Conservation (phyloP, 1,139 yeast species). For the Candida buenavistaensis region DNA sequence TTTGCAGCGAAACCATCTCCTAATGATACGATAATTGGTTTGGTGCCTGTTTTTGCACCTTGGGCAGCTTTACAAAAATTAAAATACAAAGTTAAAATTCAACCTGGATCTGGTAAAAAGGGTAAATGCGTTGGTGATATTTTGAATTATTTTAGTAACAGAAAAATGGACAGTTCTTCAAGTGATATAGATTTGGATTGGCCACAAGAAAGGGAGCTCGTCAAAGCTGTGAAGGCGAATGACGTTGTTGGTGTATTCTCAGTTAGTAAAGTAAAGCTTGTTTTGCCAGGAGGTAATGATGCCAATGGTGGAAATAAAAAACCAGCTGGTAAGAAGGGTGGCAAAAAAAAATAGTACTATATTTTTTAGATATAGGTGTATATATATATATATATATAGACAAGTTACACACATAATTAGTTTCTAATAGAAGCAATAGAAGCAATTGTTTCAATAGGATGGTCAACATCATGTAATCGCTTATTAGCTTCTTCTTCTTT, state of each 20-base stretch:
- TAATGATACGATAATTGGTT: constrained; percentile 50
- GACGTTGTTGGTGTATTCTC: constrained; percentile 42
- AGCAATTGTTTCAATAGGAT: constrained; percentile 2
- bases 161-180: constrained; percentile 52
- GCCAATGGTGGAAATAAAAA: constrained; percentile 6
- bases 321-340: constrained; percentile 10
- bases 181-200: constrained; percentile 64
- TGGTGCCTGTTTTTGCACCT: constrained; percentile 90
- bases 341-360: constrained; percentile 10
- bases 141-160: constrained; percentile 54
- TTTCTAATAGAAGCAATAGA: too few species aligned
- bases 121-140: constrained; percentile 81
- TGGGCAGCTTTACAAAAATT: constrained; percentile 77
- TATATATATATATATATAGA: too few species aligned
- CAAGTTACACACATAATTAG: too few species aligned
- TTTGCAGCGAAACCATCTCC: constrained; percentile 43
- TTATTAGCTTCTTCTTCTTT: constrained; percentile 10
- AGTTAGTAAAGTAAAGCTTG: constrained; percentile 40
- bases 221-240: constrained; percentile 57
- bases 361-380: too few species aligned
- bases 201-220: constrained; percentile 64
- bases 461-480: constrained; percentile 1
- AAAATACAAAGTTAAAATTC: constrained; percentile 82
- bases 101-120: constrained; percentile 85
- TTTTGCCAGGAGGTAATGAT: constrained; percentile 30